Evolutionary conservation across 2,329 filamentous ascomycete genomes (phyloP).

Genomic region (Exophiala sp.): DNA sequence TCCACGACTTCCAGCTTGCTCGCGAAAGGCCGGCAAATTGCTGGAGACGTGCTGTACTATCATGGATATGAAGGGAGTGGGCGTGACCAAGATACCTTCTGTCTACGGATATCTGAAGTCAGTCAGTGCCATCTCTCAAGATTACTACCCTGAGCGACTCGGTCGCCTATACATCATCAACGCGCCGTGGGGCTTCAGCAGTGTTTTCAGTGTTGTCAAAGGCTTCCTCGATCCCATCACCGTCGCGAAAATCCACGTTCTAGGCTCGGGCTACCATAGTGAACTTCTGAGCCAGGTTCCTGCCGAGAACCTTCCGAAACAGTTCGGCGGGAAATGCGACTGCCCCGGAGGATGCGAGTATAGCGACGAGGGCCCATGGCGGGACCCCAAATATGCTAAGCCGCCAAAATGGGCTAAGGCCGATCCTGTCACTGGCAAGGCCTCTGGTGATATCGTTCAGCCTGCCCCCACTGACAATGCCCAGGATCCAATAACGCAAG

Average conservation of each 20-base stretch:
- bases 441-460: conserved; percentile 16
- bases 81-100: conserved; percentile 71
- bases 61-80: conserved; percentile 96
- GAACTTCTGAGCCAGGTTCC: conserved; percentile 83
- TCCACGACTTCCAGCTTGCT: conserved; percentile 90
- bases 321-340: conserved; percentile 78
- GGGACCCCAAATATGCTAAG: conserved; percentile 44
- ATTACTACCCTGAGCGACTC: conserved; percentile 97
- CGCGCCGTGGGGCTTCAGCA: conserved; percentile 90
- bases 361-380: conserved; percentile 89
- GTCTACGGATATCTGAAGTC: conserved; percentile 86
- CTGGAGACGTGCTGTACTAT: conserved; percentile 98
- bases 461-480: conserved; percentile 19
- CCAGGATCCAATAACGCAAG: conserved; percentile 13
- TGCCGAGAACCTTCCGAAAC: conserved; percentile 81
- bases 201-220: conserved; percentile 82
- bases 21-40: conserved; percentile 81
- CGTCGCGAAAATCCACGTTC: conserved; percentile 89
- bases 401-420: conserved; percentile 44
- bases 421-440: conserved; percentile 19
- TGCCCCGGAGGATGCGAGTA: conserved; percentile 80
- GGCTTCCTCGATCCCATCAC: conserved; percentile 96
- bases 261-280: conserved; percentile 75
- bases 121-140: conserved; percentile 87
- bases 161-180: conserved; percentile 98